phyloP scores from a whole-genome alignment of 2,329 filamentous ascomycete genomes.

The Ceratocystis papillata region DNA sequence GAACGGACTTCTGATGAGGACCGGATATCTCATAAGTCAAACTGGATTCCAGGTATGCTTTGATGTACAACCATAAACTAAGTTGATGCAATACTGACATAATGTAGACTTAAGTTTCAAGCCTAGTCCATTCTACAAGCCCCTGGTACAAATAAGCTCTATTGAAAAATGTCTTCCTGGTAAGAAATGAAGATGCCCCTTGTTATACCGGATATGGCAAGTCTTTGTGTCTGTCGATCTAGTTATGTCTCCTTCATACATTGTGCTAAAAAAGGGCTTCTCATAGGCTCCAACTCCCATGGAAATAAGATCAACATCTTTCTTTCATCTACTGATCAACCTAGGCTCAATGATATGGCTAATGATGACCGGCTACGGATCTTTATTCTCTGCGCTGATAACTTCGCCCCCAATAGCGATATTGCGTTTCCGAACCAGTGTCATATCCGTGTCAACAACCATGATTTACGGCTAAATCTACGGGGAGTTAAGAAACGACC shows the following conservation, averaged over 20 bases:
- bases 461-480: conserved; percentile 83
- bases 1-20: too few relatives aligned
- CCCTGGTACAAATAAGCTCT: conserved; percentile 53
- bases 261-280: background rate
- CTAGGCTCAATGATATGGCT: conserved; percentile 45
- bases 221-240: background rate
- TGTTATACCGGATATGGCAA: background rate
- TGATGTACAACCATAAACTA: background rate
- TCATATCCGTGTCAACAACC: conserved; percentile 80
- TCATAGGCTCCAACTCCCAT: conserved; percentile 8
- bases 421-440: conserved; percentile 86
- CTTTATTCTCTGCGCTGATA: conserved; percentile 72
- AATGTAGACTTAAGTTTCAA: conserved; percentile 39
- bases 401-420: conserved; percentile 55
- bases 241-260: background rate
- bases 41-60: too few relatives aligned
- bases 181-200: conserved; percentile 36
- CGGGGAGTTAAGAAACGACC: conserved; percentile 93
- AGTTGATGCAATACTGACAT: background rate
- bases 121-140: conserved; percentile 73
- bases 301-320: conserved; percentile 36
- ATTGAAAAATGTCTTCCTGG: conserved; percentile 57
- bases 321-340: conserved; percentile 41
- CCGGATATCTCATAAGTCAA: too few relatives aligned
- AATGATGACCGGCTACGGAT: conserved; percentile 55